Evolutionary conservation across 129 eudicot species (phyloP).

Genomic region (Oenanthe sinensis): DNA sequence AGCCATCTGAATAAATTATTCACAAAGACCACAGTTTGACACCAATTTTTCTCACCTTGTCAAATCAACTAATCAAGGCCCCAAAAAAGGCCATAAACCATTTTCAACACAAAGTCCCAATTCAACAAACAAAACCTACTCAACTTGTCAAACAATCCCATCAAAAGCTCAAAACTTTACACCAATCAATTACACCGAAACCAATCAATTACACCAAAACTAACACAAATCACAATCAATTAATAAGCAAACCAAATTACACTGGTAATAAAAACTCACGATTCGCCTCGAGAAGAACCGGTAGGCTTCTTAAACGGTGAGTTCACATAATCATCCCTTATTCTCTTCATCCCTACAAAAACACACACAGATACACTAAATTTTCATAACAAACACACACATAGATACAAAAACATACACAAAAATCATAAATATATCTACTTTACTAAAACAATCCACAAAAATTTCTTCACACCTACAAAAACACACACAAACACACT

Average conservation of each 20-base stretch:
- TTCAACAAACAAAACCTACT: not conserved
- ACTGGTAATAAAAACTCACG: slow-evolving; percentile 40
- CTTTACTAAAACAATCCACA: not conserved
- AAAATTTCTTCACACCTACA: not conserved
- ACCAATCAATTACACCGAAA: not conserved
- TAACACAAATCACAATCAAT: not conserved
- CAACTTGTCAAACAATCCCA: not conserved
- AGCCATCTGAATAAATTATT: not conserved
- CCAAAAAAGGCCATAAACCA: not conserved
- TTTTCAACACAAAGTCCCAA: slow-evolving; percentile 5
- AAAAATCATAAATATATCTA: not conserved
- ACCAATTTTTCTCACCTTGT: not conserved
- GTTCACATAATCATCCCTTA: slow-evolving; percentile 56
- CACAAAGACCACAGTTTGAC: not conserved
- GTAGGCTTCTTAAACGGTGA: slow-evolving; percentile 82
- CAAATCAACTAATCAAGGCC: not conserved
- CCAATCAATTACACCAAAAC: not conserved
- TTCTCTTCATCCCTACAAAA: slow-evolving; percentile 70
- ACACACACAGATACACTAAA: not conserved
- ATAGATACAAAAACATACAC: not conserved
- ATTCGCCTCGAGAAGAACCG: slow-evolving; percentile 78
- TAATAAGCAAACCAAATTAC: not conserved
- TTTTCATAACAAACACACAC: not conserved
- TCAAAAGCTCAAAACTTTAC: not conserved
- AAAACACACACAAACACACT: not conserved